These are phyloP conservation scores for Colletotrichum sp. DNA, from an alignment of 2,329 filamentous ascomycete species.

Conservation along the genomic window DNA sequence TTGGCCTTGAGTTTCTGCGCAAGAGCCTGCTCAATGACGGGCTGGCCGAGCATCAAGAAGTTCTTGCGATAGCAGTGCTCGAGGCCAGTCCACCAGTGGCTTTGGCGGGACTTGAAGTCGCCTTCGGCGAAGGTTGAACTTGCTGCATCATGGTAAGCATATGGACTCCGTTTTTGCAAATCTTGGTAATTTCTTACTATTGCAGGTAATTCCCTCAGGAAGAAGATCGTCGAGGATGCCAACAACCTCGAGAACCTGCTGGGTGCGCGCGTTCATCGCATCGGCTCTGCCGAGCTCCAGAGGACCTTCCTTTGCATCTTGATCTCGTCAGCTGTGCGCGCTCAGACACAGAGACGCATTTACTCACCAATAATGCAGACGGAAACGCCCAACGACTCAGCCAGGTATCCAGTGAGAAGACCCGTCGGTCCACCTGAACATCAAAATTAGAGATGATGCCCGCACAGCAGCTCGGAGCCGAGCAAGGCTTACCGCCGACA, in stretches of 20 bases:
- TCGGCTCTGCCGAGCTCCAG: conserved; percentile 50
- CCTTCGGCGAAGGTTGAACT: conserved; percentile 52
- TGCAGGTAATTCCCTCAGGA: conserved; percentile 49
- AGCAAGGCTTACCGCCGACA: conserved; percentile 35
- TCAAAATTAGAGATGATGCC: not conserved
- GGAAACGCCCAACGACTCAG: conserved; percentile 43
- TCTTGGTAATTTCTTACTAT: conserved; percentile 40
- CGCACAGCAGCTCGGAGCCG: not conserved
- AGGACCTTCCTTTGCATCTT: conserved; percentile 42
- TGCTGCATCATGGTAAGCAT: conserved; percentile 31
- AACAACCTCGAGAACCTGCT: conserved; percentile 51
- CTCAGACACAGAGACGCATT: not conserved
- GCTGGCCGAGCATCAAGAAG: conserved; percentile 56
- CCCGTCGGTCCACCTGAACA: conserved; percentile 48
- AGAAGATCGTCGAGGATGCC: conserved; percentile 47
- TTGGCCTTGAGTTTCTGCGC: conserved; percentile 33
- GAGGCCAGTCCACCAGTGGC: conserved; percentile 51
- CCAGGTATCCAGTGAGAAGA: conserved; percentile 47
- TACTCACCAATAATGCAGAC: conserved; percentile 42
- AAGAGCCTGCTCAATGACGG: conserved; percentile 47
- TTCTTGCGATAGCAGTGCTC: conserved; percentile 50
- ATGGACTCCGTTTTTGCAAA: not conserved
- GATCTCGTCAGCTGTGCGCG: not conserved
- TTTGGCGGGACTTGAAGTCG: conserved; percentile 51
- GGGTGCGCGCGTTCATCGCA: conserved; percentile 52